phyloP scores from a whole-genome alignment of 768 basidiomycete genomes.

The Tephrocybe sp. region DNA sequence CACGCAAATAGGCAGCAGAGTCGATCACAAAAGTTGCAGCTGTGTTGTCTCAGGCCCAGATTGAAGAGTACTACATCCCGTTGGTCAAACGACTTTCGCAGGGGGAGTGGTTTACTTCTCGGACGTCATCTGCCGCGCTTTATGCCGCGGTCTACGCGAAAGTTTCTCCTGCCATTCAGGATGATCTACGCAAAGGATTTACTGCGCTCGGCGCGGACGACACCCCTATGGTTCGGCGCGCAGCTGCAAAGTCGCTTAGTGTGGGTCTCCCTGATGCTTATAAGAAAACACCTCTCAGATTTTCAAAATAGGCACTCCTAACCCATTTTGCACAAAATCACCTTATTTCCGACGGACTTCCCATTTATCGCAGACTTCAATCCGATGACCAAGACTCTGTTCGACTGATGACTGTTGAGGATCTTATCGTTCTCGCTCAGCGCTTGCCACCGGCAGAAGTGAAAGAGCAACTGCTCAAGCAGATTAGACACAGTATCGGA shows the following conservation, averaged over 20 bases:
- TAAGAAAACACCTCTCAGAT: not conserved
- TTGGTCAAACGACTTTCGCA: conserved; percentile 84
- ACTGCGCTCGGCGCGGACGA: conserved; percentile 85
- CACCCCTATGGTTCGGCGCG: conserved; percentile 97
- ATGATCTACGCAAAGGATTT: conserved; percentile 87
- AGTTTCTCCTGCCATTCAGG: conserved; percentile 70
- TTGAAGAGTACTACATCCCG: conserved; percentile 91
- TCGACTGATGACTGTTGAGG: conserved; percentile 91
- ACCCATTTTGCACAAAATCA: conserved; percentile 78
- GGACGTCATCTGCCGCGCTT: conserved; percentile 93
- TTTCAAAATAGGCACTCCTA: conserved; percentile 61
- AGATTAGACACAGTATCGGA: conserved; percentile 83
- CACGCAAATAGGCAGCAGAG: conserved; percentile 75
- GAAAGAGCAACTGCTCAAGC: conserved; percentile 84
- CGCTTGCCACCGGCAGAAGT: conserved; percentile 86
- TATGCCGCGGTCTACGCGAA: conserved; percentile 89
- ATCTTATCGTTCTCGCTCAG: conserved; percentile 89
- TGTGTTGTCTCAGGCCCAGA: conserved; percentile 72
- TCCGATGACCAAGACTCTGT: conserved; percentile 98
- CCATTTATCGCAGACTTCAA: conserved; percentile 91
- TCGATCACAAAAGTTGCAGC: conserved; percentile 89
- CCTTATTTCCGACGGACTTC: conserved; percentile 83
- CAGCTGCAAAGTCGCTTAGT: conserved; percentile 94
- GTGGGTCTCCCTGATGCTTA: conserved; percentile 49
- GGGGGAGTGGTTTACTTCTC: conserved; percentile 99